Evolutionary conservation across 2,329 filamentous ascomycete genomes (phyloP), one percentile per base, ranked within the genome.

Genomic region (Phoma sp.): DNA sequence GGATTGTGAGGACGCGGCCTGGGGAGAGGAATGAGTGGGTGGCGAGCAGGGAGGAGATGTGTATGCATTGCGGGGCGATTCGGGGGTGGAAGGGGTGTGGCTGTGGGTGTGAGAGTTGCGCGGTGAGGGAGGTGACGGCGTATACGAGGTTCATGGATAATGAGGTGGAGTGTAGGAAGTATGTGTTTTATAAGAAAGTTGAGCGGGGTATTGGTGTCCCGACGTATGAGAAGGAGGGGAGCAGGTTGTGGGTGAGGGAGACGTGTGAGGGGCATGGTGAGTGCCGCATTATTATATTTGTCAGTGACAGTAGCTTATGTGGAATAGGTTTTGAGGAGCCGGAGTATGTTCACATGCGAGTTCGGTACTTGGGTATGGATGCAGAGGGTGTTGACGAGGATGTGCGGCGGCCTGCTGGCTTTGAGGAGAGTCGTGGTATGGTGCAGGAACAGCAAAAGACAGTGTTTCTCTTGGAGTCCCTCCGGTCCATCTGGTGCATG

Each of bases 61-160:
- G 74, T 47, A 70, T 73, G 60, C 72, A 75, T 47, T 72, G 71
- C 47, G 70, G 71, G 13, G 52, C 52, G 3, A 61, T 75, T n/a
- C 47, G 62, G 23, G 60, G 42, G 1, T 72, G 68, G 69, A 18
- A 38, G 2, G 46, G 52, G 14, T 75, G 72, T 52, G 41, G 43
- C 14, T 74, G 66, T 55, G 43, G 41, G 1, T 75, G 74, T 54
- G 58, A 68, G 22, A 74, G 62, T 47, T 76, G 73, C 50, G 61
- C 62, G 8, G 42, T 64, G 6, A 56, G 57, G 24, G 30, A 56
- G 7, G 66, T 70, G 37, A 63, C 60, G 48, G 68, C 67, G 7
- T 75, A 72, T 47, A 71, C 63, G 11, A 58, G 72, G 14, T 70
- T 66, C 49, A 18, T 74, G 46, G 69, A 70, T 61, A 68, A 71